phyloP scores from a whole-genome alignment of 1,139 yeast genomes.

The Geotrichum aggregatum region DNA sequence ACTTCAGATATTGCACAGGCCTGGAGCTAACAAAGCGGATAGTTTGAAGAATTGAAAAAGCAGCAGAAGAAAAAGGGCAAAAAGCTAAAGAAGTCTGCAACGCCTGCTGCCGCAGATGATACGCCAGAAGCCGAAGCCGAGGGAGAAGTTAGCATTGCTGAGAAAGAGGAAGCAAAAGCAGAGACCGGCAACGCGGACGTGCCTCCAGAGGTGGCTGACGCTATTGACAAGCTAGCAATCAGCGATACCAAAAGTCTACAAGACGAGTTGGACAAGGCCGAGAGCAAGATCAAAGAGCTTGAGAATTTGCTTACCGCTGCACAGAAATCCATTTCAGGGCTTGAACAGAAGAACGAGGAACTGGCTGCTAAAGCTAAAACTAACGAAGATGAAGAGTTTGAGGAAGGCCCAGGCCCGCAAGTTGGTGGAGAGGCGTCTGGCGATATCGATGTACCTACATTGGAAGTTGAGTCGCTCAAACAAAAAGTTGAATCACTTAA shows the following conservation, averaged over 20 bases:
- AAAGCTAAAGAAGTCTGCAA: slow-evolving; percentile 36
- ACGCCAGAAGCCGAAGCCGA: slow-evolving; percentile 12
- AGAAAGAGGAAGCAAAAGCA: slow-evolving; percentile 16
- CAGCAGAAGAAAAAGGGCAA: slow-evolving; percentile 48
- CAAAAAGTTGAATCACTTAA: slow-evolving; percentile 26
- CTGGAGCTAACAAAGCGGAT: slow-evolving; percentile 6
- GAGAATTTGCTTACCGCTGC: slow-evolving; percentile 15
- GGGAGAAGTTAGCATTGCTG: neutral
- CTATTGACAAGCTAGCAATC: slow-evolving; percentile 1
- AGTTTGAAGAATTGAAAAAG: slow-evolving; percentile 60
- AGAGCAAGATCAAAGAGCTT: slow-evolving; percentile 14
- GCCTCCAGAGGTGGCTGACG: slow-evolving; percentile 4
- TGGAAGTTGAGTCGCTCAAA: slow-evolving; percentile 14
- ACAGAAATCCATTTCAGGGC: neutral
- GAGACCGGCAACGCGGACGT: slow-evolving; percentile 3
- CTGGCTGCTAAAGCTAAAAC: slow-evolving; percentile 10
- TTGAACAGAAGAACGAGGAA: slow-evolving; percentile 13
- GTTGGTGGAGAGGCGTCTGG: slow-evolving; percentile 15
- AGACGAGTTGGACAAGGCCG: slow-evolving; percentile 15
- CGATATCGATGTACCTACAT: slow-evolving; percentile 7
- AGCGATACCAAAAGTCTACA: slow-evolving; percentile 2
- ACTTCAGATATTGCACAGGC: neutral
- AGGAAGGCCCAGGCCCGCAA: slow-evolving; percentile 16
- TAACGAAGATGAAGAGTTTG: slow-evolving; percentile 2
- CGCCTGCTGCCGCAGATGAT: slow-evolving; percentile 3